Evolutionary conservation across 345 rosid genomes (phyloP).

Genomic region (Linum usitatissimum): DNA sequence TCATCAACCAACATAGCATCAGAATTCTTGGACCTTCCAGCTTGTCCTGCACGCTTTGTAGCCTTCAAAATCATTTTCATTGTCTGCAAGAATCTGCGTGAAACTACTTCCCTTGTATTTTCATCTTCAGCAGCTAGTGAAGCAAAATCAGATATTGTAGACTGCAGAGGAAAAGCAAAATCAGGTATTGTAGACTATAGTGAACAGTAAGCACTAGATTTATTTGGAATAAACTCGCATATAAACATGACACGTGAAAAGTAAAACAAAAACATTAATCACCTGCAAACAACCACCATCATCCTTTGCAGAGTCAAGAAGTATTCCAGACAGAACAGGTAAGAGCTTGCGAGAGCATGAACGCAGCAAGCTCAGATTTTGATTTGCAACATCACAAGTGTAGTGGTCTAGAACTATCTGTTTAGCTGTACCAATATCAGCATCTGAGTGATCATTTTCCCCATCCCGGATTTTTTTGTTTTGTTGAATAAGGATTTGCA

Average conservation of each 20-base stretch:
- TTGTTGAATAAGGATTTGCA: conserved; percentile 62
- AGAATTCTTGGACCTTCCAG: conserved; percentile 29
- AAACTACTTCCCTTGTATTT: conserved; percentile 20
- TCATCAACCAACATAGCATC: conserved; percentile 44
- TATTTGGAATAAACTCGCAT: background rate
- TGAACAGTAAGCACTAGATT: background rate
- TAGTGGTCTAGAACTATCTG: conserved; percentile 45
- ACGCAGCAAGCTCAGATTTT: conserved; percentile 49
- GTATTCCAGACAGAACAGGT: conserved; percentile 49
- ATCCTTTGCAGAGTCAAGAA: conserved; percentile 57
- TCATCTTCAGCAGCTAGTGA: conserved; percentile 56
- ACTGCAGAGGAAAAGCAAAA: conserved; percentile 32
- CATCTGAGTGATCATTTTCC: conserved; percentile 20
- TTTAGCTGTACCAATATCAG: conserved; percentile 34
- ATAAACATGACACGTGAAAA: background rate
- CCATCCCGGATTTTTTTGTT: conserved; percentile 47
- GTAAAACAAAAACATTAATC: conserved; percentile 4
- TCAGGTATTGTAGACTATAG: background rate
- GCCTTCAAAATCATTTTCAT: conserved; percentile 62
- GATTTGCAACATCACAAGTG: conserved; percentile 39
- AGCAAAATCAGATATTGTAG: conserved; percentile 62
- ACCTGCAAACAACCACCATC: conserved; percentile 95
- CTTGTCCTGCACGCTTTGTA: conserved; percentile 47
- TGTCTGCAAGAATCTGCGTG: conserved; percentile 41
- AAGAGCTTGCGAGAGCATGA: conserved; percentile 52